Base-by-base conservation (phyloP, 305 asterid species). In the Solanum hybrid region DNA sequence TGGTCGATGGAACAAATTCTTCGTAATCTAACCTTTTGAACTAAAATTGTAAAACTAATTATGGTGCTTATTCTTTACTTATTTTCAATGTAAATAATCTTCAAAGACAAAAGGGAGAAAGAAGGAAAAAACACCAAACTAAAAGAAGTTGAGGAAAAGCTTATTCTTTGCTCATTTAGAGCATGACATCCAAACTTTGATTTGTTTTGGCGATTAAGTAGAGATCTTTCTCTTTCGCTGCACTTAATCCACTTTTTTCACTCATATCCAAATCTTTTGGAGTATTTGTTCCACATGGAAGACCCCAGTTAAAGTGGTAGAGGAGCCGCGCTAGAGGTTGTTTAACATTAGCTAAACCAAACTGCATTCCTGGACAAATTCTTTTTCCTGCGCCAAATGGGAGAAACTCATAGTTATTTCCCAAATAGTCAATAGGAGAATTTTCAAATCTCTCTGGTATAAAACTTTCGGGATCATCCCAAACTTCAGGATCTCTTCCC, bases 381-480 rank as follows among this genome's bases (percentile, higher is more conserved):
- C 40, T 0, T 33, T 76, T 76, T 4, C 40, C 28, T 8, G 26
- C 39, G 2, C 40, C 82, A 33, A 76, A 76, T 0, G 42, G 82
- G 3, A 76, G 37, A 76, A 1, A 76, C 82, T 76, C 28, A 18
- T 31, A 76, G 40, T 76, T 20, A 76, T 33, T 76, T 76, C 82
- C 42, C 82, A 16, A 7, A 33, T 33, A 33, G 42, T 76, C 83
- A 8, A 76, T 9, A 33, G 3, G 1, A 33, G 82, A 76, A 76
- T 82, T 75, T 64, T 89, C 89, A 57, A 89, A 87, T 71, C 91
- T 87, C 36, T 91, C 92, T 10, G 91, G 91, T 22, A 39, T 75
- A 34, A 87, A 91, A 61, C 88, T 87, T 6, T 75, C 85, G 0
- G 91, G 89, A 20, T 91, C 89, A 34, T 69, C 10, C 92, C 91